These are phyloP conservation scores for Nakazawaea wickerhamii DNA, from an alignment of 805 yeast species.

Conservation along the genomic window DNA sequence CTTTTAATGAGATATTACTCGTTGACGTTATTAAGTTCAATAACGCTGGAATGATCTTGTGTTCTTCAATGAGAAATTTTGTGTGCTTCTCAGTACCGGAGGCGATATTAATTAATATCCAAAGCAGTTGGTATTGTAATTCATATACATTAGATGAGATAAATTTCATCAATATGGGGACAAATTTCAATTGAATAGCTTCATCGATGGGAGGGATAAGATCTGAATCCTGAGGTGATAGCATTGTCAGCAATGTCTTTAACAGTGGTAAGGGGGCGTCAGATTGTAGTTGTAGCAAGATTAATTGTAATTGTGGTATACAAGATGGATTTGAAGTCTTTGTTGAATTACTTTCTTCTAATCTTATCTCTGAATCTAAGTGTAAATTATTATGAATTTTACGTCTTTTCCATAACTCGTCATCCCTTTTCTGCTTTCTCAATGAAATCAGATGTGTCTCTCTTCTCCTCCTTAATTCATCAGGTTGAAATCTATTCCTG, in stretches of 20 bases:
- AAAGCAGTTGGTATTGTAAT: conserved; percentile 12
- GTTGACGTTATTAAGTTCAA: conserved; percentile 9
- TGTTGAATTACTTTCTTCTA: conserved; percentile 7
- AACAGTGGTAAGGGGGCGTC: background rate
- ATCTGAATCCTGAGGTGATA: conserved; percentile 7
- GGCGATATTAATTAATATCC: conserved; percentile 11
- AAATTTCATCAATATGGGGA: conserved; percentile 10
- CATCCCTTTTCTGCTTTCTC: conserved; percentile 12
- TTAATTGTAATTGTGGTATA: conserved; percentile 8
- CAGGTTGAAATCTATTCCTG: conserved; percentile 10
- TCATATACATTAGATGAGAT: conserved; percentile 1
- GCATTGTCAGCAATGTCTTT: background rate
- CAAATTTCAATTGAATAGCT: conserved; percentile 5
- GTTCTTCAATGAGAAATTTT: conserved; percentile 10
- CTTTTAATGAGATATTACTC: conserved; percentile 6
- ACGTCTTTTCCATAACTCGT: conserved; percentile 12
- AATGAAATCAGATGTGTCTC: conserved; percentile 6
- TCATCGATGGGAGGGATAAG: conserved; percentile 12
- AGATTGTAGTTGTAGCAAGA: conserved; percentile 1
- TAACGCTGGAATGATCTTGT: conserved; percentile 9
- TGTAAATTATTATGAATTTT: conserved; percentile 5
- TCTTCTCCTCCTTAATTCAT: conserved; percentile 10
- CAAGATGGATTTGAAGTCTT: conserved; percentile 9
- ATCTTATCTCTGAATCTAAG: conserved; percentile 7
- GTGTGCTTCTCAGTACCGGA: conserved; percentile 12